Base-by-base conservation (phyloP, 352 stramenopile species). In the Phytopythium boreale region DNA sequence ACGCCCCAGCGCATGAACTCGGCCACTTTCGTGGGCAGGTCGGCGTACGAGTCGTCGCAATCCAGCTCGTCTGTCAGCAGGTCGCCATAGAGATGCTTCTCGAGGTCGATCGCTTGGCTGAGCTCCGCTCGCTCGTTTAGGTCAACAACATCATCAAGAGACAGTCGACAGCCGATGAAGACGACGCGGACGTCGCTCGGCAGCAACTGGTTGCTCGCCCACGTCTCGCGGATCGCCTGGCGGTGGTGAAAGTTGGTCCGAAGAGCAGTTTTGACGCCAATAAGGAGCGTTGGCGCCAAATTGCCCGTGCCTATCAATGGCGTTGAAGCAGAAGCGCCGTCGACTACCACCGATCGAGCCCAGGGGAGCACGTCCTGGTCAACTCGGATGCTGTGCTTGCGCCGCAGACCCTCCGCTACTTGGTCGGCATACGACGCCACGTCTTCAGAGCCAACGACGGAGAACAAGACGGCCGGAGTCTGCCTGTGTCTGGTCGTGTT, bases 241-340 rank as follows among this genome's bases (percentile, higher is more conserved):
- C 75, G 70, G 17, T 44, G 41, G 12, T 49, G n/a, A 20, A 76
- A 79, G 34, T 79, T 79, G 37, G 68, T 19, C 11, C 72, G 14
- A 14, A 82, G 59, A 11, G 63, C 71, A 0, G 74, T 77, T 52
- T 90, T 90, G 57, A 88, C 53, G 9, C 81, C 81, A 53, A 88
- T 76, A 14, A 88, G 27, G 0, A 89, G 53, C 12, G 62, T 34
- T 6, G 52, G 64, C 7, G 39, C 29, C 27, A 19, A 10, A 20
- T 19, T 59, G 44, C 20, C 6, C 4, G 15, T 7, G 1, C 4
- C 22, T 27, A 24, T 46, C 19, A 8, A 44, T 46, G 31, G 12
- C 10, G 20, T 59, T 15, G 26, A 43, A 46, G 19, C 17, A 14
- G 2, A 2, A 9, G 29, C 22, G 17, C 26, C 19, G 29, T 44